Evolutionary conservation across 805 yeast species (phyloP).

Genomic region (Cyberlindnera amylophila): DNA sequence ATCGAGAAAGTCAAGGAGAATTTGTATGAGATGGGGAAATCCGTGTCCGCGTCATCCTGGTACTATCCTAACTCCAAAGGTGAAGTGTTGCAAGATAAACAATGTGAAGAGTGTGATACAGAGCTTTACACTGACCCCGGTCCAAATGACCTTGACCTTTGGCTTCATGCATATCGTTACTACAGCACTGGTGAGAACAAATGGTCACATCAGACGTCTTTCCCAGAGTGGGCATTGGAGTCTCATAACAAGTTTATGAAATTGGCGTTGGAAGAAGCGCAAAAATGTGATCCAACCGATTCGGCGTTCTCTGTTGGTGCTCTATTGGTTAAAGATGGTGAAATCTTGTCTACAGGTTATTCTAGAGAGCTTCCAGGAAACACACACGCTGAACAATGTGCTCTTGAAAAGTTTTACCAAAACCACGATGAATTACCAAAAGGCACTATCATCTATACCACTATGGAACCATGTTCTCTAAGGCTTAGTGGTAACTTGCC

Average conservation of each 20-base stretch:
- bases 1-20: slow-evolving; percentile 42
- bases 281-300: slow-evolving; percentile 72
- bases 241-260: slow-evolving; percentile 63
- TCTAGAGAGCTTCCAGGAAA: slow-evolving; percentile 91
- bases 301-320: slow-evolving; percentile 97
- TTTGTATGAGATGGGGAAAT: slow-evolving; percentile 68
- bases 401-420: slow-evolving; percentile 66
- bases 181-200: slow-evolving; percentile 43
- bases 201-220: slow-evolving; percentile 26
- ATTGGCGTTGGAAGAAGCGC: slow-evolving; percentile 72
- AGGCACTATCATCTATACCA: slow-evolving; percentile 83
- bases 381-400: slow-evolving; percentile 97
- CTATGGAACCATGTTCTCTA: slow-evolving; percentile 96
- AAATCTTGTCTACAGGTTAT: slow-evolving; percentile 74
- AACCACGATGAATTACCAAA: slow-evolving; percentile 46
- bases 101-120: slow-evolving; percentile 63
- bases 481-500: slow-evolving; percentile 88
- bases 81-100: slow-evolving; percentile 55
- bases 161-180: slow-evolving; percentile 89
- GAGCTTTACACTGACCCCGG: slow-evolving; percentile 86
- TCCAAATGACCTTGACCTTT: slow-evolving; percentile 77
- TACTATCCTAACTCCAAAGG: slow-evolving; percentile 39
- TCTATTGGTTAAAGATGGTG: slow-evolving; percentile 59
- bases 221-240: slow-evolving; percentile 45
- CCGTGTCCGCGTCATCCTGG: slow-evolving; percentile 44